phyloP scores from a whole-genome alignment of 148 eudicot species.

The Polygonum maritimum region DNA sequence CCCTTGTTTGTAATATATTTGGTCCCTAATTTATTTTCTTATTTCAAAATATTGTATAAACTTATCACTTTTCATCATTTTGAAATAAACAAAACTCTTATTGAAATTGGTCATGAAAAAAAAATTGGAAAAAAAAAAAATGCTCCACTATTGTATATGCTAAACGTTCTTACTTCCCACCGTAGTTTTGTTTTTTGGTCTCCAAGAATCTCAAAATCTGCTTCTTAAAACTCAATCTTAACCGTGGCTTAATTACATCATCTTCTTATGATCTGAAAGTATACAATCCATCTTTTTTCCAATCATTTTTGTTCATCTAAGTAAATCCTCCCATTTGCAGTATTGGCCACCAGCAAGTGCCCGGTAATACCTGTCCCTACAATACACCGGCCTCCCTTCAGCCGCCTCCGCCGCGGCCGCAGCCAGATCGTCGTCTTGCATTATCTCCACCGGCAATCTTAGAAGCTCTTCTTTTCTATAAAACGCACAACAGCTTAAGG shows the following conservation, averaged over 20 bases:
- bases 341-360: constrained; percentile 97
- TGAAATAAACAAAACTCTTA: no score
- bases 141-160: no score
- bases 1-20: no score
- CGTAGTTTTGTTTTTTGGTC: no score
- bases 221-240: not conserved
- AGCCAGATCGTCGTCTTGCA: constrained; percentile 72
- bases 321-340: constrained; percentile 96
- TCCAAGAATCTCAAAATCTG: no score
- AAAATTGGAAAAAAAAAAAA: no score
- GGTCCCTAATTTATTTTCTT: no score
- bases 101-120: no score
- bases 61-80: no score
- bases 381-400: constrained; percentile 93
- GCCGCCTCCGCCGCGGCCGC: constrained; percentile 97
- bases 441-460: constrained; percentile 67
- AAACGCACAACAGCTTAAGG: not conserved
- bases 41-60: no score
- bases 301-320: constrained; percentile 38
- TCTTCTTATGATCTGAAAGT: not conserved
- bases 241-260: not conserved
- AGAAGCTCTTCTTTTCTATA: constrained; percentile 77
- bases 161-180: no score
- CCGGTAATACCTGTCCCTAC: constrained; percentile 82
- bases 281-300: not conserved